A percentile compares a stretch with the other conserved stretches of the same genome.
Conservation (phyloP, 2,329 filamentous ascomycete genomes). For the Dactylellina haptotyla region DNA sequence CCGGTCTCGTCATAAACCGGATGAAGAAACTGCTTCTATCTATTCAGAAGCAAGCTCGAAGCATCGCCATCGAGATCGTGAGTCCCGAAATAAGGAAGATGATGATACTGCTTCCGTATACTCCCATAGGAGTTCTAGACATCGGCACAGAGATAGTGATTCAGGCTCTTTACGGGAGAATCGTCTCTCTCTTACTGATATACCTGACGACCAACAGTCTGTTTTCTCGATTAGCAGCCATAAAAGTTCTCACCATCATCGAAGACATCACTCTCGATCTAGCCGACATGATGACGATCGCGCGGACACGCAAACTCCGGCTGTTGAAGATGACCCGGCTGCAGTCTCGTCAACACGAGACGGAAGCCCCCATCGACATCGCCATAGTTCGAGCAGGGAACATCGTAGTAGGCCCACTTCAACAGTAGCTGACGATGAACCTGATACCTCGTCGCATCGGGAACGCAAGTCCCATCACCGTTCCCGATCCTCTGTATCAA, state of each 20-base stretch:
- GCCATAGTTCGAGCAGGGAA: slow-evolving; percentile 48
- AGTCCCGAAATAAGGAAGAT: slow-evolving; percentile 36
- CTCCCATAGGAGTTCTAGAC: background rate
- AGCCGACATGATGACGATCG: slow-evolving; percentile 43
- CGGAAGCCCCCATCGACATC: slow-evolving; percentile 45
- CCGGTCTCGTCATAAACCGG: slow-evolving; percentile 1
- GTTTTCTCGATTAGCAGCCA: slow-evolving; percentile 39
- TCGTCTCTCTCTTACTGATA: slow-evolving; percentile 40
- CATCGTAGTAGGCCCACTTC: slow-evolving; percentile 53
- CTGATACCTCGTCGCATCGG: slow-evolving; percentile 45
- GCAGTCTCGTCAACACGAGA: slow-evolving; percentile 50
- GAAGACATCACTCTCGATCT: slow-evolving; percentile 46
- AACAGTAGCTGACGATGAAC: slow-evolving; percentile 53
- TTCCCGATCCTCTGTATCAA: slow-evolving; percentile 45
- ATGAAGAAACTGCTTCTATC: slow-evolving; percentile 39
- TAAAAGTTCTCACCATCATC: slow-evolving; percentile 42
- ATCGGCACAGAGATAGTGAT: slow-evolving; percentile 18
- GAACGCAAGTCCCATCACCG: slow-evolving; percentile 49
- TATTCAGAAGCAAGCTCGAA: slow-evolving; percentile 40
- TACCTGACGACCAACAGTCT: slow-evolving; percentile 44
- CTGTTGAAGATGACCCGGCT: slow-evolving; percentile 35
- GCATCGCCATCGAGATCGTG: slow-evolving; percentile 44
- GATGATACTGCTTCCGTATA: slow-evolving; percentile 11
- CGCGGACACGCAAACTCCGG: slow-evolving; percentile 28
- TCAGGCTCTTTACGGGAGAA: slow-evolving; percentile 25